phyloP scores from a whole-genome alignment of 805 yeast species.

The Martiniozyma abietophila region DNA sequence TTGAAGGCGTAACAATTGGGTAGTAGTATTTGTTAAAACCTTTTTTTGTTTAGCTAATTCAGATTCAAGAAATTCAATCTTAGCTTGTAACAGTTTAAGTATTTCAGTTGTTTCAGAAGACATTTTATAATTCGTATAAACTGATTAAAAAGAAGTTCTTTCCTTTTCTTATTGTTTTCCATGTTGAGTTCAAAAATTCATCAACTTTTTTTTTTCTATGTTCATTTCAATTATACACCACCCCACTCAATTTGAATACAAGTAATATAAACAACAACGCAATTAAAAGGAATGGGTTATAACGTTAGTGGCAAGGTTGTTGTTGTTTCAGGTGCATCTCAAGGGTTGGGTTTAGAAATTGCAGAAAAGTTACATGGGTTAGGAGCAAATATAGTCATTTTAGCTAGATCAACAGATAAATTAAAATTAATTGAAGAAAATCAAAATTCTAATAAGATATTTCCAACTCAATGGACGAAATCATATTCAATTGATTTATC shows the following conservation, averaged over 20 bases:
- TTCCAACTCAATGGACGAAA: constrained; percentile 20
- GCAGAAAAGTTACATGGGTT: constrained; percentile 39
- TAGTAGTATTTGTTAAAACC: no score
- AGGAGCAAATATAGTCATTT: constrained; percentile 60
- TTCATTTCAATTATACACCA: neutral
- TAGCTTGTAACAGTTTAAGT: no score
- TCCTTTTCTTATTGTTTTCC: no score
- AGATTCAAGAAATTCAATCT: no score
- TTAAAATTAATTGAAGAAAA: constrained; percentile 35
- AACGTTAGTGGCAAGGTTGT: constrained; percentile 43
- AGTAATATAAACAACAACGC: constrained; percentile 2
- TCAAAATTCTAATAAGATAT: constrained; percentile 13
- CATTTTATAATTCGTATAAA: no score
- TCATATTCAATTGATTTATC: constrained; percentile 62
- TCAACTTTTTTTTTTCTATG: neutral
- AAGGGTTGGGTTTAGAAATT: constrained; percentile 80
- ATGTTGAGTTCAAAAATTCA: neutral
- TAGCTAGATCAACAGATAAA: constrained; percentile 66
- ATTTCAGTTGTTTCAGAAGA: no score
- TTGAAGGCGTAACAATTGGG: no score
- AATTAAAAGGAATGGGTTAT: constrained; percentile 12
- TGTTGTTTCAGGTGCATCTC: constrained; percentile 88
- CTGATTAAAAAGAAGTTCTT: no score
- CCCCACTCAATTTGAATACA: no score
- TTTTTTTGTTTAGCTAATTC: no score